A percentile compares a stretch with the other conserved stretches of the same genome.
phyloP scores from a whole-genome alignment of 1,284 basidiomycete species.

The Xanthoconium separans region DNA sequence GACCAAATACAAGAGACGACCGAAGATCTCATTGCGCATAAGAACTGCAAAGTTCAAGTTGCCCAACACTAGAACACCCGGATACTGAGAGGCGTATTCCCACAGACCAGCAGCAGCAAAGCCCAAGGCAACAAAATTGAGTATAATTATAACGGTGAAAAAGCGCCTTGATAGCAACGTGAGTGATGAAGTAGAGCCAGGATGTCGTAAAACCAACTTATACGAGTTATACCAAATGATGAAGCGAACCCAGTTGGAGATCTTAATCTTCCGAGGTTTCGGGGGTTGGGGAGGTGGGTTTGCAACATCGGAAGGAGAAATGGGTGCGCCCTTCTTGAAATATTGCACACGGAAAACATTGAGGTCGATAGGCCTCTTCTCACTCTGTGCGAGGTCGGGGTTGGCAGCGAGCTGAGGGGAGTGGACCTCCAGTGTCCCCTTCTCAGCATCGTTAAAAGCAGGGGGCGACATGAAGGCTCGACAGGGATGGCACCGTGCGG shows the following conservation, averaged over 20 bases:
- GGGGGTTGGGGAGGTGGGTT: slow-evolving; percentile 27
- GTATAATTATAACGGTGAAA: slow-evolving; percentile 53
- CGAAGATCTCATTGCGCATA: slow-evolving; percentile 59
- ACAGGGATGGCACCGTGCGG: slow-evolving; percentile 14
- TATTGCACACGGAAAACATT: slow-evolving; percentile 32
- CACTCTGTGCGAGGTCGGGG: slow-evolving; percentile 24
- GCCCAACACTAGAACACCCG: slow-evolving; percentile 59
- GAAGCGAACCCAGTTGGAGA: slow-evolving; percentile 57
- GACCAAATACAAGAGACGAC: slow-evolving; percentile 49
- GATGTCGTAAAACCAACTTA: slow-evolving; percentile 39
- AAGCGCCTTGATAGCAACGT: slow-evolving; percentile 50
- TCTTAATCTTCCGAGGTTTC: slow-evolving; percentile 41
- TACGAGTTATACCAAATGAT: slow-evolving; percentile 71
- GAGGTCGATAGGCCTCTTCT: slow-evolving; percentile 38
- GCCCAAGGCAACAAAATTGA: slow-evolving; percentile 61
- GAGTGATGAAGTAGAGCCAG: not conserved
- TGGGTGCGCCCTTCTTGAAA: slow-evolving; percentile 43
- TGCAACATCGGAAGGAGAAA: slow-evolving; percentile 23
- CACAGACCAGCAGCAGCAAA: slow-evolving; percentile 65
- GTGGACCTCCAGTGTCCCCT: slow-evolving; percentile 48
- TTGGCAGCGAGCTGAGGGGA: slow-evolving; percentile 27
- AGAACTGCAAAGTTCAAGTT: slow-evolving; percentile 54
- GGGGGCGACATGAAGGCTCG: slow-evolving; percentile 35
- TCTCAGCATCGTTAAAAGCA: slow-evolving; percentile 55
- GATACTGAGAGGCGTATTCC: slow-evolving; percentile 57